These are phyloP conservation scores for Rosa lucieae DNA, from an alignment of 306 rosid genomes.

Conservation along the genomic window DNA sequence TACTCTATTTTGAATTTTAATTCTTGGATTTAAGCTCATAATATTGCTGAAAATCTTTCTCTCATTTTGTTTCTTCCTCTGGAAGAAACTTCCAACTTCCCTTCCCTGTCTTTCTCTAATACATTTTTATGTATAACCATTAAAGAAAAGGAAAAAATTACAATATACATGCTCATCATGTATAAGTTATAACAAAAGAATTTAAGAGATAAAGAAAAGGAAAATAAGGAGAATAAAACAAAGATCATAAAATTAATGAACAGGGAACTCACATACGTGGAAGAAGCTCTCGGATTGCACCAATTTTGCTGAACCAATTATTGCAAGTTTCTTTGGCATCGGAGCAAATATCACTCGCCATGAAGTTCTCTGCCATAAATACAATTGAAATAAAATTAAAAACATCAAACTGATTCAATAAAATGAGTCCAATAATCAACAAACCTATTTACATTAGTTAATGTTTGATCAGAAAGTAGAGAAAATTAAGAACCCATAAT, in stretches of 20 bases:
- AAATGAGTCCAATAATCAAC: constrained; percentile 19
- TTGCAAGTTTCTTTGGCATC: constrained; percentile 96
- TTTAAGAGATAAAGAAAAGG: constrained; percentile 9
- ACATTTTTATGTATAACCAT: background rate
- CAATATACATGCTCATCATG: background rate
- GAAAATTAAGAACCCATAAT: background rate
- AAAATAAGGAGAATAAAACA: background rate
- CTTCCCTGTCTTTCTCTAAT: background rate
- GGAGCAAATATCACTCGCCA: constrained; percentile 53
- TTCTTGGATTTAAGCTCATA: background rate
- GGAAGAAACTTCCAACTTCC: background rate
- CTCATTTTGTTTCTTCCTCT: background rate
- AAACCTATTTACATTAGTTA: constrained; percentile 1
- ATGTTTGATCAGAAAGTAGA: background rate
- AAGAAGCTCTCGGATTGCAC: constrained; percentile 92
- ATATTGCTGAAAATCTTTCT: background rate
- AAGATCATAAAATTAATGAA: background rate
- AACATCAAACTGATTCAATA: constrained; percentile 12
- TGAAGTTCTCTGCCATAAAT: constrained; percentile 61
- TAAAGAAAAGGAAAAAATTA: background rate
- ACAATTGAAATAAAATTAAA: constrained; percentile 22
- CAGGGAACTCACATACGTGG: constrained; percentile 82
- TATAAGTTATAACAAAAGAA: background rate
- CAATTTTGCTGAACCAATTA: constrained; percentile 95
- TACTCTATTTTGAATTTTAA: background rate